Evolutionary conservation across 345 rosid species (phyloP), one percentile per base, ranked within the genome.

Genomic region (Sapria himalayana): DNA sequence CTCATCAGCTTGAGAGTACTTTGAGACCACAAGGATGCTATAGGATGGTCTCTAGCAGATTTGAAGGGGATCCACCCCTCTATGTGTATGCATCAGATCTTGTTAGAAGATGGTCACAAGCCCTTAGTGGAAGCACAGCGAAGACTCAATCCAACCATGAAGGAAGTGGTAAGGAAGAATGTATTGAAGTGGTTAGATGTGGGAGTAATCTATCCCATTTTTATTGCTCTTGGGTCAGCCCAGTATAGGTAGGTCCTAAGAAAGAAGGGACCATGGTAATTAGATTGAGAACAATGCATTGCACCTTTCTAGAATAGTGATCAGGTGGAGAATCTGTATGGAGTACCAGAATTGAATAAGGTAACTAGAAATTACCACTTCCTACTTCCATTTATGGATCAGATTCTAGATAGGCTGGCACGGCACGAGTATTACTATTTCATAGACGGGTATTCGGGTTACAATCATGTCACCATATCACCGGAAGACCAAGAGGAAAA

Each of bases 401-500:
- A 38, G 15, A 38, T 38, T 9, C 21, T 38, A 8, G 27, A 40
- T 5, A 19, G 29, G n/a, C 16, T 40, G 10, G 44, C 44, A 18
- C 0, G 27, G 4, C 22, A 40, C n/a, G 25, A 4, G 7, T 40
- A 9, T 5, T 40, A 40, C 23, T 40, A 29, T 9, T 21, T 40
- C 22, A 5, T 40, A 21, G 44, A 40, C 13, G 44, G 44, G 4
- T 40, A 40, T 21, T 40, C 27, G 7, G 44, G 27, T 5, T 40
- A 40, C 22, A 9, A 13, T 9, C 44, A 40, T 2, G 23, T 2
- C 11, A 5, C 44, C 15, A 40, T 40, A 13, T 11, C 44, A 3
- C 44, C 9, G 0, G 25, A 40, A 19, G 25, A 40, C 22, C 1
- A 40, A 13, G 44, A 40, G n/a, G 22, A 40, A 40, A 8, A 40